Percentiles rank a stretch among this genome's conserved stretches.
phyloP scores from a whole-genome alignment of 78 protist species.

The Cyanophora paradoxa region DNA sequence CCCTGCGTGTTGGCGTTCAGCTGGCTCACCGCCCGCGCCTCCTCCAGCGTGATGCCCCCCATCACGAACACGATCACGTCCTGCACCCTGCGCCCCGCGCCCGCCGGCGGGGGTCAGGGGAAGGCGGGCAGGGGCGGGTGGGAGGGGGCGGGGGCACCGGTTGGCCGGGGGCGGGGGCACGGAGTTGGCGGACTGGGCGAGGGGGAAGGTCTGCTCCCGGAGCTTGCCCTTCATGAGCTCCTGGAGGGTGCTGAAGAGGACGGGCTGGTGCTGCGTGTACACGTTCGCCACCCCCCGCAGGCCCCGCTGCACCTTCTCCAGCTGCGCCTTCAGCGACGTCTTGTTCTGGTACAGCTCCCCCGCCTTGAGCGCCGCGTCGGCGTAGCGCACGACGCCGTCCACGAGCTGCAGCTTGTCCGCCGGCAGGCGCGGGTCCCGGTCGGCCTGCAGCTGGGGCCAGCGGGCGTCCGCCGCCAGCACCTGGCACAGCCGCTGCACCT shows the following conservation, averaged over 20 bases:
- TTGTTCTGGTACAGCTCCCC: too few species aligned
- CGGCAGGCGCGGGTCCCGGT: too few species aligned
- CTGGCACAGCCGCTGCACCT: too few species aligned
- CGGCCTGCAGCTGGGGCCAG: too few species aligned
- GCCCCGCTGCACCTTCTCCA: constrained; percentile 31
- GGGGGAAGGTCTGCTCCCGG: background rate
- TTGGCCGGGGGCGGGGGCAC: background rate
- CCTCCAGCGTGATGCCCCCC: constrained; percentile 92
- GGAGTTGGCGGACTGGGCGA: background rate
- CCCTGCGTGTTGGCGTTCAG: constrained; percentile 43
- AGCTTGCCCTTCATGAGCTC: constrained; percentile 44
- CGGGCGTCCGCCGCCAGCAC: too few species aligned
- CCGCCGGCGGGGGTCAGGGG: background rate
- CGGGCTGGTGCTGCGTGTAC: constrained; percentile 87
- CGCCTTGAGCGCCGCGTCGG: too few species aligned
- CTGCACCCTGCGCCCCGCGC: constrained; percentile 13
- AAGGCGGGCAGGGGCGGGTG: background rate
- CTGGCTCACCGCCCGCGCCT: constrained; percentile 54
- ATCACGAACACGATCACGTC: constrained; percentile 75
- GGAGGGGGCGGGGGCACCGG: background rate
- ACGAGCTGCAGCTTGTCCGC: too few species aligned
- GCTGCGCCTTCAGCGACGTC: too few species aligned
- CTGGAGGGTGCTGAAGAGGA: constrained; percentile 45
- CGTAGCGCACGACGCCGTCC: too few species aligned
- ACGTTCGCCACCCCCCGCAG: constrained; percentile 79